Conservation (phyloP, 768 basidiomycete species). For the Leucogyrophana mollusca region DNA sequence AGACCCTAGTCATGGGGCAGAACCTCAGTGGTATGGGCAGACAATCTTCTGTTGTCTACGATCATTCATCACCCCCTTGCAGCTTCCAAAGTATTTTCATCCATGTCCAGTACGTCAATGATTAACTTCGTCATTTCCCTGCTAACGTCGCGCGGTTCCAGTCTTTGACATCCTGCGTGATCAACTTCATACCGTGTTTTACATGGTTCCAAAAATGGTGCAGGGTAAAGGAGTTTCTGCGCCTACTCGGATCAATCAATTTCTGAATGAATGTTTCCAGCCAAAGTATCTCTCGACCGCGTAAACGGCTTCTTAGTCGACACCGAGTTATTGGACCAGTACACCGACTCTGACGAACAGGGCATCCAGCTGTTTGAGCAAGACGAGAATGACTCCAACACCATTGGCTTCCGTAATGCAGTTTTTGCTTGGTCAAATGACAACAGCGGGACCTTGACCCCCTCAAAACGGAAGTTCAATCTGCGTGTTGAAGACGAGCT, state of each 20-base stretch:
- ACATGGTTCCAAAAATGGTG: conserved; percentile 28
- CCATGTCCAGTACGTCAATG: conserved; percentile 27
- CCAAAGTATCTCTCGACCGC: conserved; percentile 64
- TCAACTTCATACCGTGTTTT: conserved; percentile 38
- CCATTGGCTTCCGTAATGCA: conserved; percentile 51
- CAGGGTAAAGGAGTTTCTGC: conserved; percentile 6
- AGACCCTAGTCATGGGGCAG: conserved; percentile 3
- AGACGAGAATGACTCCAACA: conserved; percentile 16
- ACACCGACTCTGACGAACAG: neutral
- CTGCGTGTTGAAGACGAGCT: conserved; percentile 52
- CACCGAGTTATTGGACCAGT: conserved; percentile 2
- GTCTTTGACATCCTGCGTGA: conserved; percentile 62
- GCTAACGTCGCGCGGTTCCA: neutral
- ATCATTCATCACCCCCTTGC: neutral
- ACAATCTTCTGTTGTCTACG: neutral
- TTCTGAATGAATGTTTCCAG: conserved; percentile 27
- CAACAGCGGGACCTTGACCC: conserved; percentile 4
- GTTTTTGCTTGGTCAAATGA: conserved; percentile 52
- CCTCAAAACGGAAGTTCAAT: conserved; percentile 38
- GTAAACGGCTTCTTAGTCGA: conserved; percentile 41
- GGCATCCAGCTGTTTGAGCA: neutral
- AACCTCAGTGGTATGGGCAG: conserved; percentile 1
- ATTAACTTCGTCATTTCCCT: too few species aligned
- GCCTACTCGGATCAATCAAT: conserved; percentile 16
- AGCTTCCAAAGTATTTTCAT: conserved; percentile 36